A percentile compares a stretch with the other conserved stretches of the same genome.
Evolutionary conservation across 1,139 yeast species (phyloP).

Genomic region (Geotrichum australiense): DNA sequence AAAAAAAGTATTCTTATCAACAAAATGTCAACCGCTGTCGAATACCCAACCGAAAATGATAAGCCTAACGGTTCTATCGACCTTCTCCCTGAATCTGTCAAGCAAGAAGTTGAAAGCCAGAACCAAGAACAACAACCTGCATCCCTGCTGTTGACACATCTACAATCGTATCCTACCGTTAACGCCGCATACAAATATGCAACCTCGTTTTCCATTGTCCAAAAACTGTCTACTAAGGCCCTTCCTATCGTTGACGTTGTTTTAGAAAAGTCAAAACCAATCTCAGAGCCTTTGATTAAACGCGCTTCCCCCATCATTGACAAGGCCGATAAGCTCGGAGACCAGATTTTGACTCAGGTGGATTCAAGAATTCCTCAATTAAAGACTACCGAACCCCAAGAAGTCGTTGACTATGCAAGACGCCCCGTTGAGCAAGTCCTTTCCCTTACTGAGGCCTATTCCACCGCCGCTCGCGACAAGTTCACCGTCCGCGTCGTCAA

Average conservation of each 20-base stretch:
- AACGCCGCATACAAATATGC: conserved; percentile 54
- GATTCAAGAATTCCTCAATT: conserved; percentile 35
- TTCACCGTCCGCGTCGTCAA: conserved; percentile 28
- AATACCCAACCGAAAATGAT: conserved; percentile 2
- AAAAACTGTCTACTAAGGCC: conserved; percentile 52
- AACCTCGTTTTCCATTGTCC: conserved; percentile 53
- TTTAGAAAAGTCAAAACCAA: conserved; percentile 30
- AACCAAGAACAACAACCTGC: background rate
- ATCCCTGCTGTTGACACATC: conserved; percentile 35
- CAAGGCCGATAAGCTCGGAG: conserved; percentile 36
- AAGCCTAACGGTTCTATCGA: conserved; percentile 9
- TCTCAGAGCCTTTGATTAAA: conserved; percentile 31
- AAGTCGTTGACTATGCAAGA: conserved; percentile 30
- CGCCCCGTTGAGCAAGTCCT: conserved; percentile 31
- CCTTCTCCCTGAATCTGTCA: conserved; percentile 1
- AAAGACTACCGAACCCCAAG: conserved; percentile 33
- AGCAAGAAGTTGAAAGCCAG: background rate
- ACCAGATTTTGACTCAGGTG: conserved; percentile 29
- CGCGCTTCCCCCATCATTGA: conserved; percentile 30
- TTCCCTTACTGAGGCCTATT: conserved; percentile 26
- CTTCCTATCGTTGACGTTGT: conserved; percentile 46
- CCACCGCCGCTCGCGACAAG: conserved; percentile 28
- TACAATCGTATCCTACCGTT: conserved; percentile 50
- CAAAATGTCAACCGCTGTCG: conserved; percentile 7
- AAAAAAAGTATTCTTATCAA: too few relatives aligned